phyloP scores from a whole-genome alignment of 2,329 filamentous ascomycete species.

The Arthroderma uncinatum region DNA sequence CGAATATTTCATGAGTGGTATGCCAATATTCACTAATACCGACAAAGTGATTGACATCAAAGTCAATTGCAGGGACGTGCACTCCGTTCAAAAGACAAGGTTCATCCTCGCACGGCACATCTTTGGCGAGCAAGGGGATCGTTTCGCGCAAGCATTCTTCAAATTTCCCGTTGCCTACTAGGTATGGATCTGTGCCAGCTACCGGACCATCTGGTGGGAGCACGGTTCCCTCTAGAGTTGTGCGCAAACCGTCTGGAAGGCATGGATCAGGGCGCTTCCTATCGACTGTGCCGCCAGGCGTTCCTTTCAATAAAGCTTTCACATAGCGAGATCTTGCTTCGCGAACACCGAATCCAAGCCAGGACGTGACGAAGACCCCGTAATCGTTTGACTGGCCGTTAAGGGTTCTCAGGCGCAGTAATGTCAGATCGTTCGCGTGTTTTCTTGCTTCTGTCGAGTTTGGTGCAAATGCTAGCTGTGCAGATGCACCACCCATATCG shows the following conservation, averaged over 20 bases:
- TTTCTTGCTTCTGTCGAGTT: conserved; percentile 82
- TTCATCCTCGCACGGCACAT: conserved; percentile 66
- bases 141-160: conserved; percentile 72
- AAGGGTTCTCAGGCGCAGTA: conserved; percentile 72
- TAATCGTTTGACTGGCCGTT: conserved; percentile 70
- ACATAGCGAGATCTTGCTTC: conserved; percentile 79
- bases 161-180: conserved; percentile 80
- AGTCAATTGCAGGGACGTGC: conserved; percentile 91
- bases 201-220: conserved; percentile 31
- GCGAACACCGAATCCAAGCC: conserved; percentile 95
- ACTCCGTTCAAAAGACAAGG: conserved; percentile 86
- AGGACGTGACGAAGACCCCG: conserved; percentile 87
- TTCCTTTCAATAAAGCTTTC: conserved; percentile 59
- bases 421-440: conserved; percentile 77
- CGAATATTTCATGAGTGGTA: conserved; percentile 89
- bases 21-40: conserved; percentile 99
- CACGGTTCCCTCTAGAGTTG: conserved; percentile 58
- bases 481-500: conserved; percentile 96
- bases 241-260: conserved; percentile 64
- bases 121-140: conserved; percentile 79
- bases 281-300: conserved; percentile 42
- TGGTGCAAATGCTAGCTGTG: conserved; percentile 94
- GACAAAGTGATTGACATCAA: conserved; percentile 93
- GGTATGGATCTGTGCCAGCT: conserved; percentile 40
- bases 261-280: conserved; percentile 81